Base-by-base conservation (phyloP, 345 rosid species). In the Salix exigua region DNA sequence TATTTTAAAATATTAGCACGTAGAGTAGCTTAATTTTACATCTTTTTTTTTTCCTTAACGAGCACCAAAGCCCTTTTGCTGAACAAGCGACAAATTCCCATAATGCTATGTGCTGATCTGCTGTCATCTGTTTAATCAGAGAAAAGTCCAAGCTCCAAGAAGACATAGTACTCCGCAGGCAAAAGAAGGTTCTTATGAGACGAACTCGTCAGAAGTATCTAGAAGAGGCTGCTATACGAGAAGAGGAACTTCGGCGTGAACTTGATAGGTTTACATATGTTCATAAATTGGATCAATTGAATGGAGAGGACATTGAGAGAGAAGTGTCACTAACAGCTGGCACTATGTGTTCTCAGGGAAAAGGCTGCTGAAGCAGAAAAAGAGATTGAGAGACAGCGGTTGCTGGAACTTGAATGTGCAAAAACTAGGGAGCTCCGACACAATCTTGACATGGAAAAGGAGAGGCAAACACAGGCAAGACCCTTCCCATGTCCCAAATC, bases 371-470 rank as follows among this genome's bases (percentile, higher is more conserved):
- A 92, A 83, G 85, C 85, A 76, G 93, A 91, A 81, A 91, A 91
- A 79, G 97, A 92, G 74, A 89, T 89, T 64, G 95, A 91, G 84
- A 91, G 95, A 72, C 95, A 88, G 78, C 88, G 82, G 55, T 68
- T 86, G 72, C 86, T 92, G 63, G 97, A 92, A 70, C 82, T 88
- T 73, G 97, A 92, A 78, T 88, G 91, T 72, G 91, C 90, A 69
- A 89, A 85, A 82, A 91, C 95, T 33, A 92, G 88, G 79, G 97
- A 91, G 76, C 83, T 92, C 76, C 89, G 88, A 16, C 86, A 87
- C 82, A 90, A 80, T 76, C 91, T 92, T 82, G 97, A 92, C 60
- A 86, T 91, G 88, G 97, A 92, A 80, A 92, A 88, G 87, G 97
- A 92, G 86, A 84, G 85, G 81, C 97, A 89, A 79, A 79, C 87